Percentiles rank a stretch among this genome's conserved stretches.
phyloP scores from a whole-genome alignment of 2,329 filamentous ascomycete genomes.

The Gnomoniopsis sp. region DNA sequence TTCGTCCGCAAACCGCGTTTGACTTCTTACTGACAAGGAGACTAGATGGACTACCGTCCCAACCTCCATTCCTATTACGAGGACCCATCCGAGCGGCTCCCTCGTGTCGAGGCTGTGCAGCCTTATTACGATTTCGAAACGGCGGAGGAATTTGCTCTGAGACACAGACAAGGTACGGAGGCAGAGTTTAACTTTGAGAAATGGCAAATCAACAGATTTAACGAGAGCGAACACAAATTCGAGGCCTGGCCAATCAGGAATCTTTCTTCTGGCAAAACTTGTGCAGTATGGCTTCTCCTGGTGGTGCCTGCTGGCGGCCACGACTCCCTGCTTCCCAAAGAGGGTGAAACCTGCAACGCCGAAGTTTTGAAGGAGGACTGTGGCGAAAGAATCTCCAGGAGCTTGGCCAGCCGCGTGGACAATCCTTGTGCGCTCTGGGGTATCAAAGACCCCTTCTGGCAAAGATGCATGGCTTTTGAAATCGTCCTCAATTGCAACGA shows the following conservation, averaged over 20 bases:
- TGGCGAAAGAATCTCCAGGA: background rate
- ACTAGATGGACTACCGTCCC: no score
- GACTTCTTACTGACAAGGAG: no score
- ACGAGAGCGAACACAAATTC: background rate
- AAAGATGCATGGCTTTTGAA: background rate
- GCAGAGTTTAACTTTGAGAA: background rate
- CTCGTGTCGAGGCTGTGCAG: background rate
- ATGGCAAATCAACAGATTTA: background rate
- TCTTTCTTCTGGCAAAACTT: rapidly evolving
- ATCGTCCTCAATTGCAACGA: background rate
- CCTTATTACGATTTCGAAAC: background rate
- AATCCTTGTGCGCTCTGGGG: background rate
- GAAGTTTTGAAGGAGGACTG: background rate
- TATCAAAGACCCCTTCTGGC: background rate
- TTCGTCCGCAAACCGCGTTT: no score
- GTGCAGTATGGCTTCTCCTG: background rate
- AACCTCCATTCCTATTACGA: no score
- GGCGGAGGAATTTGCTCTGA: background rate
- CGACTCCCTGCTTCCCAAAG: background rate
- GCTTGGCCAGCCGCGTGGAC: background rate
- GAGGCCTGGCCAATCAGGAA: background rate
- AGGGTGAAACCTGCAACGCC: background rate
- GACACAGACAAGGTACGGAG: background rate
- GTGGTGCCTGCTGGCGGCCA: background rate
- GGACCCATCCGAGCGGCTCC: background rate